Percentiles rank a stretch among this genome's conserved stretches.
These are phyloP conservation scores for Sporothrix humicola DNA, from an alignment of 2,329 filamentous ascomycete species.

Conservation along the genomic window DNA sequence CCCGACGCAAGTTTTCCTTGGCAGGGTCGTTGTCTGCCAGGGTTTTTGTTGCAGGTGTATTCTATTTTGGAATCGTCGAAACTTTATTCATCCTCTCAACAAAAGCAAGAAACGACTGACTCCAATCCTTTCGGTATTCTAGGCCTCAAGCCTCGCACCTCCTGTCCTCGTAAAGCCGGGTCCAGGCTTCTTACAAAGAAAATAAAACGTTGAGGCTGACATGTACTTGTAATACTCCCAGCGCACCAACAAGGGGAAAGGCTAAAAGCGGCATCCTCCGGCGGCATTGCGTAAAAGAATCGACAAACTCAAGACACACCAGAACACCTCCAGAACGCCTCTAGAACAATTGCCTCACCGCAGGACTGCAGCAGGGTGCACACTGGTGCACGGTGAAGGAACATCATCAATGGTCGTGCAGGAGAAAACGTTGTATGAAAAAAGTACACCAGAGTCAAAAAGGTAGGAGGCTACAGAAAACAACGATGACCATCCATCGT, in stretches of 20 bases:
- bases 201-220: too few relatives aligned
- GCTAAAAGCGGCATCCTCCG: not conserved
- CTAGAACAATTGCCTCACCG: constrained; percentile 15
- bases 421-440: not conserved
- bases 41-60: not conserved
- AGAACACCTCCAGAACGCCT: not conserved
- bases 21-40: not conserved
- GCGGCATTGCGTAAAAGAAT: constrained; percentile 19
- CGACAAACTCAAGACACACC: not conserved
- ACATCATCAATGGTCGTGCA: too few relatives aligned
- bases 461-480: constrained; percentile 7
- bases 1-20: constrained; percentile 1
- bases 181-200: too few relatives aligned
- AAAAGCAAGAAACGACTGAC: not conserved
- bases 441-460: constrained; percentile 22
- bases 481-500: not conserved
- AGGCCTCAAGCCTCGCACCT: not conserved
- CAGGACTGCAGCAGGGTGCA: too few relatives aligned
- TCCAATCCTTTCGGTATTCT: not conserved
- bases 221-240: too few relatives aligned
- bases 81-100: not conserved
- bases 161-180: not conserved
- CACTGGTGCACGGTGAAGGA: constrained; percentile 1
- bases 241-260: not conserved
- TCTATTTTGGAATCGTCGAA: constrained; percentile 11